Conservation (phyloP, 257 asterid genomes). For the Solanum bulbocastanum region DNA sequence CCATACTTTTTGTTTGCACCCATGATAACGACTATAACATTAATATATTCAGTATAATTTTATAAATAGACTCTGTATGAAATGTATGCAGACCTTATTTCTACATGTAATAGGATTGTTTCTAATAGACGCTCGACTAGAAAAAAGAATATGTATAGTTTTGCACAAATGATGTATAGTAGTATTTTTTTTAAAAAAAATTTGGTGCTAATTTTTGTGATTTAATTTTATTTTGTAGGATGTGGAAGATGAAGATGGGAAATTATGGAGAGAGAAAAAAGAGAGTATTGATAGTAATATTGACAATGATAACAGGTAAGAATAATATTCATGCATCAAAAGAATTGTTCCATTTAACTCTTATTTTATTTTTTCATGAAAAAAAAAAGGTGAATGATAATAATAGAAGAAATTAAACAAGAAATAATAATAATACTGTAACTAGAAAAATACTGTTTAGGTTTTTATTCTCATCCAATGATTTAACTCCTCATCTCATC, state of each 20-base stretch:
- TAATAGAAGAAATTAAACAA: background rate
- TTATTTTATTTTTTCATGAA: slow-evolving; percentile 11
- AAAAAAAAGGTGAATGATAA: background rate
- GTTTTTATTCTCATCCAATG: background rate
- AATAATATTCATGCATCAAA: background rate
- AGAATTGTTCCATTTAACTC: background rate
- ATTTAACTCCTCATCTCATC: background rate
- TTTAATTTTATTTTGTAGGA: background rate
- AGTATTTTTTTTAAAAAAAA: too few relatives aligned
- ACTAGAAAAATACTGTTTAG: background rate
- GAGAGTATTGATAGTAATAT: background rate
- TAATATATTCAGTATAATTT: too few relatives aligned
- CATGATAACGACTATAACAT: background rate
- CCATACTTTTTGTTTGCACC: background rate
- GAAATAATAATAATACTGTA: background rate
- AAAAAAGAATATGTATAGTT: background rate
- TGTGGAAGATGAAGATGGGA: background rate
- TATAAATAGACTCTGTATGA: too few relatives aligned
- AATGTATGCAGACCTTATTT: background rate
- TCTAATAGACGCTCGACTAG: rapidly evolving
- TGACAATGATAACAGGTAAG: slow-evolving; percentile 26
- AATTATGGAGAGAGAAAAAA: background rate
- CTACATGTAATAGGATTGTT: background rate
- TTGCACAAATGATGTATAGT: background rate
- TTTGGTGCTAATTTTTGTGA: background rate